Evolutionary conservation across 805 yeast genomes (phyloP).

Genomic region (Starmerella geochares): DNA sequence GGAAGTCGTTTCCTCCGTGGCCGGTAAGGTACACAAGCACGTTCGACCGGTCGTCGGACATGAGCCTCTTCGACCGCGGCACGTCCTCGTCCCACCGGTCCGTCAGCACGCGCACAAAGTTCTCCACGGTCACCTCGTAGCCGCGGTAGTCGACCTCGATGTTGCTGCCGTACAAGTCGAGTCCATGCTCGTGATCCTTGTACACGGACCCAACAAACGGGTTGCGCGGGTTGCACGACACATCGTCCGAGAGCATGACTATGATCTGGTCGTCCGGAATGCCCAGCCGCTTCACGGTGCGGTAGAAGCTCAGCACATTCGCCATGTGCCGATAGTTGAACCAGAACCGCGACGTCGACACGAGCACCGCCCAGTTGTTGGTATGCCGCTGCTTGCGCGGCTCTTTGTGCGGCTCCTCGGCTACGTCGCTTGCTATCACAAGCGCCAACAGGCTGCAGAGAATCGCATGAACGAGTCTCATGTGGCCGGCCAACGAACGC

Average conservation of each 20-base stretch:
- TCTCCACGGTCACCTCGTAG: constrained; percentile 95
- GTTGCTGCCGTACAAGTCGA: constrained; percentile 87
- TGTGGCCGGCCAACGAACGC: constrained; percentile 31
- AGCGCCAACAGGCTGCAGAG: constrained; percentile 1
- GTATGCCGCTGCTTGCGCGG: constrained; percentile 37
- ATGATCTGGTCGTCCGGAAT: constrained; percentile 97
- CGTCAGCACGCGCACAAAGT: constrained; percentile 80
- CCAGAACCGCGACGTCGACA: constrained; percentile 96
- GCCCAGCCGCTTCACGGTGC: constrained; percentile 91
- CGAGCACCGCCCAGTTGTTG: constrained; percentile 75
- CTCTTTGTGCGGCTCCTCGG: neutral
- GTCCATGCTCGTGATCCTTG: constrained; percentile 82
- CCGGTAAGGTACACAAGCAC: constrained; percentile 94
- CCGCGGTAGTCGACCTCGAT: constrained; percentile 96
- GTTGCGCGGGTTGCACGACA: constrained; percentile 93
- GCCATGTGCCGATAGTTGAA: constrained; percentile 98
- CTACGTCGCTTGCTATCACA: neutral
- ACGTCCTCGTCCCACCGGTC: constrained; percentile 94
- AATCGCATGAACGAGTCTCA: neutral
- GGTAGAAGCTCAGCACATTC: constrained; percentile 81
- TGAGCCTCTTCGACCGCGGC: constrained; percentile 79
- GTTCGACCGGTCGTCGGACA: constrained; percentile 90
- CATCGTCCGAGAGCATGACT: constrained; percentile 90
- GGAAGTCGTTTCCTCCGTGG: constrained; percentile 95
- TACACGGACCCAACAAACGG: constrained; percentile 93